Percentiles rank a stretch among this genome's conserved stretches.
Conservation (phyloP, 179 eudicot genomes). For the Pouteria campechiana region DNA sequence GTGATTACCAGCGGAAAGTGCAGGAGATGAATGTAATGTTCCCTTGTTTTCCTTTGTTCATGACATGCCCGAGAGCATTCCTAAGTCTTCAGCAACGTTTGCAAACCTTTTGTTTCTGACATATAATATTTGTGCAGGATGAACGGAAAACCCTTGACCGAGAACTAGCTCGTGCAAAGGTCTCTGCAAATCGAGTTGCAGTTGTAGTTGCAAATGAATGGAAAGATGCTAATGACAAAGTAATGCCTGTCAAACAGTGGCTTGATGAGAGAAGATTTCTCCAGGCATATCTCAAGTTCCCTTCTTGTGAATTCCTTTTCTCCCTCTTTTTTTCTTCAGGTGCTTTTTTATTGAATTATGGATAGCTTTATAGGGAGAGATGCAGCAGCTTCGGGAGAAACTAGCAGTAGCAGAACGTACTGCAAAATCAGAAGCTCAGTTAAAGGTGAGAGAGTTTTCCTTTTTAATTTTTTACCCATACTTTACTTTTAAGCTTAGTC, state of each 20-base stretch:
- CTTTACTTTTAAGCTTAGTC: slow-evolving; percentile 1
- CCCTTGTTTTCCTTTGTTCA: no score
- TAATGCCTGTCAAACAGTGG: slow-evolving; percentile 89
- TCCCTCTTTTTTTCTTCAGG: not conserved
- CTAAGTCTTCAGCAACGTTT: not conserved
- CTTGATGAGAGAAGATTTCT: slow-evolving; percentile 70
- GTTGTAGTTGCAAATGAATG: slow-evolving; percentile 86
- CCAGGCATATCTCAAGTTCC: slow-evolving; percentile 31
- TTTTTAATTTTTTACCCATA: not conserved
- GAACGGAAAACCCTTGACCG: slow-evolving; percentile 61
- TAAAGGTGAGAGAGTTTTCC: slow-evolving; percentile 33
- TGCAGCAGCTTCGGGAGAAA: slow-evolving; percentile 68
- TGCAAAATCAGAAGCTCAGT: slow-evolving; percentile 68
- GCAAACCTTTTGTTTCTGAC: slow-evolving; percentile 3
- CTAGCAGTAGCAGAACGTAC: slow-evolving; percentile 63
- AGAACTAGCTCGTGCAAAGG: slow-evolving; percentile 74
- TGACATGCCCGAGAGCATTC: not conserved
- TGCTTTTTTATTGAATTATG: not conserved
- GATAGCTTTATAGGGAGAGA: slow-evolving; percentile 47
- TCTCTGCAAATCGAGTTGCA: slow-evolving; percentile 76
- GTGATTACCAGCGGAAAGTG: slow-evolving; percentile 75
- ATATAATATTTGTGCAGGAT: slow-evolving; percentile 29
- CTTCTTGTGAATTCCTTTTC: no score
- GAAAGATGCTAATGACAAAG: slow-evolving; percentile 83
- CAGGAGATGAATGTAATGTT: slow-evolving; percentile 59